phyloP scores from a whole-genome alignment of 768 basidiomycete genomes.

The Psilocybe cyanescens region DNA sequence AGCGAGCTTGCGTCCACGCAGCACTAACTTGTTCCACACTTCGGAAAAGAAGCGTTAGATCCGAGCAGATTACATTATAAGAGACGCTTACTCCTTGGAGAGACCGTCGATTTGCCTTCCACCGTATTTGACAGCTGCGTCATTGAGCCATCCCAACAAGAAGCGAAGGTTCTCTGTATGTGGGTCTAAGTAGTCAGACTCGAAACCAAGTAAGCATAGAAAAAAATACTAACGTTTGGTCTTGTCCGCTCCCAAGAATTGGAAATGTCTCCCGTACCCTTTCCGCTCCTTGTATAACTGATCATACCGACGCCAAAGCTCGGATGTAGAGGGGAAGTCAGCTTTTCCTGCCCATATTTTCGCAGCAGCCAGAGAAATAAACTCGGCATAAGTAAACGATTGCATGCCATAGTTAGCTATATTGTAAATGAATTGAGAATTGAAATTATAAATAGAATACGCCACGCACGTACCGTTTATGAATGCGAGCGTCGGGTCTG shows the following conservation, averaged over 20 bases:
- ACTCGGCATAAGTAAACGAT: slow-evolving; percentile 42
- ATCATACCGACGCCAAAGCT: slow-evolving; percentile 38
- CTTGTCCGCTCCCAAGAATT: slow-evolving; percentile 34
- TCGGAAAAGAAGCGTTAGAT: background rate
- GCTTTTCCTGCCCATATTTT: slow-evolving; percentile 42
- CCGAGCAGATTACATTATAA: background rate
- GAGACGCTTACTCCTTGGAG: slow-evolving; percentile 16
- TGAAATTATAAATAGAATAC: background rate
- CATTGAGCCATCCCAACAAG: slow-evolving; percentile 44
- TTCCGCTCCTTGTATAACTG: slow-evolving; percentile 31
- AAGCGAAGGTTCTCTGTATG: slow-evolving; percentile 31
- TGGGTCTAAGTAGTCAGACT: background rate
- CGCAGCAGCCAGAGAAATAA: slow-evolving; percentile 36
- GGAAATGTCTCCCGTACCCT: slow-evolving; percentile 40
- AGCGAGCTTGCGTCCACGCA: slow-evolving; percentile 17
- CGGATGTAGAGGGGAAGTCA: slow-evolving; percentile 32
- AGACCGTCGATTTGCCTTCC: slow-evolving; percentile 34
- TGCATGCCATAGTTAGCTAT: slow-evolving; percentile 43
- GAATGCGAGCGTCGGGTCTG: slow-evolving; percentile 47
- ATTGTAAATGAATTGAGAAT: background rate
- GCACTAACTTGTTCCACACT: slow-evolving; percentile 18
- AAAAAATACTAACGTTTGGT: slow-evolving; percentile 26
- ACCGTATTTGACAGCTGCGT: slow-evolving; percentile 40
- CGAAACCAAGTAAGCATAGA: background rate
- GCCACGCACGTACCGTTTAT: slow-evolving; percentile 32